Conservation (phyloP, 2,329 filamentous ascomycete species). For the Colletotrichum chlorophyti region DNA sequence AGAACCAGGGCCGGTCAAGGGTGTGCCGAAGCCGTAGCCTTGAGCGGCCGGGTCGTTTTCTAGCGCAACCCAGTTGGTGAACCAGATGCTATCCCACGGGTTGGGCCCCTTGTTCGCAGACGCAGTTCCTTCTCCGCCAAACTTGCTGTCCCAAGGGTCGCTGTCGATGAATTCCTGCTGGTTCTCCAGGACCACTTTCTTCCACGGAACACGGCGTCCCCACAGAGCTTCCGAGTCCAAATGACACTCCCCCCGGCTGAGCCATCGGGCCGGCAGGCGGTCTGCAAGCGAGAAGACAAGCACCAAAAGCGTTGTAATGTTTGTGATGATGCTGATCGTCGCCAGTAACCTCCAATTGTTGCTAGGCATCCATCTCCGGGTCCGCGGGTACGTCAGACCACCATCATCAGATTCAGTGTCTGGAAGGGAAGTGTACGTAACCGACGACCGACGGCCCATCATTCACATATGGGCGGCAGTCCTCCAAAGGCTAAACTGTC, state of each 20-base stretch:
- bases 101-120: neutral
- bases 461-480: no score
- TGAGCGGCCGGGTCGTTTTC: neutral
- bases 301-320: neutral
- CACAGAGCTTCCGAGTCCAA: neutral
- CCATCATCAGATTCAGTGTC: neutral
- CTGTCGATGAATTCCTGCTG: neutral
- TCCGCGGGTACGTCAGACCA: neutral
- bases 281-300: neutral
- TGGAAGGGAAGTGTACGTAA: neutral
- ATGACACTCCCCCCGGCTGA: neutral
- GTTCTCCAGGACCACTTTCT: neutral
- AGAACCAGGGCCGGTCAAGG: neutral
- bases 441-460: neutral
- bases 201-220: neutral
- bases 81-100: neutral
- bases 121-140: neutral
- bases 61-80: neutral
- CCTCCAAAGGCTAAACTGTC: neutral
- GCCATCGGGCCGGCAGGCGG: neutral
- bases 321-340: neutral
- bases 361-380: neutral
- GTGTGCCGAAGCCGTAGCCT: neutral
- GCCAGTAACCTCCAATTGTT: neutral
- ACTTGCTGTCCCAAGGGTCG: neutral